phyloP scores from a whole-genome alignment of 2,329 filamentous ascomycete species.

The Emericellopsis cladophorae region DNA sequence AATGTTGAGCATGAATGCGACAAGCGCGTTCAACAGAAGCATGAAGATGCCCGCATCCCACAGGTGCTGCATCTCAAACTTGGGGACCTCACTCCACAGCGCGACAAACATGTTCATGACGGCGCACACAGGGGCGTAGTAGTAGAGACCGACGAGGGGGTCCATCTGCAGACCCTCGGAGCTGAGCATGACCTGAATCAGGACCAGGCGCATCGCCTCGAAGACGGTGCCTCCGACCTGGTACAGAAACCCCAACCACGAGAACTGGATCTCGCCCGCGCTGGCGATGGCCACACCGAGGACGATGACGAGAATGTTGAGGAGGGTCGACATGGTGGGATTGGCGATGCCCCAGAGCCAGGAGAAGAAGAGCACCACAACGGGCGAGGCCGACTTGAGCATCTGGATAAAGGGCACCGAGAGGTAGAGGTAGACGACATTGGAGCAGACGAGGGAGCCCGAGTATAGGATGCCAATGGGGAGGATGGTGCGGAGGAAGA shows the following conservation, averaged over 20 bases:
- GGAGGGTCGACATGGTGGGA: conserved; percentile 28
- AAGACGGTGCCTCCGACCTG: conserved; percentile 68
- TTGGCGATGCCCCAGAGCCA: conserved; percentile 44
- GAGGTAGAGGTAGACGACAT: conserved; percentile 55
- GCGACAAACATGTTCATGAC: conserved; percentile 66
- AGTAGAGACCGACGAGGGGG: conserved; percentile 77
- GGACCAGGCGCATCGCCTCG: conserved; percentile 69
- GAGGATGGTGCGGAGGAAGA: conserved; percentile 51
- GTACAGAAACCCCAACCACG: conserved; percentile 50
- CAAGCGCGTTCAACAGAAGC: conserved; percentile 59
- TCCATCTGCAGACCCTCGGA: conserved; percentile 75
- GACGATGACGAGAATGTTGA: conserved; percentile 39
- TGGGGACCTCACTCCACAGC: conserved; percentile 54
- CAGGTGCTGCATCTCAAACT: conserved; percentile 53
- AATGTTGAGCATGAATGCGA: conserved; percentile 72
- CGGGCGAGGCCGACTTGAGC: conserved; percentile 56
- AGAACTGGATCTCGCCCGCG: conserved; percentile 56
- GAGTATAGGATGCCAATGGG: conserved; percentile 57
- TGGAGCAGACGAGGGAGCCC: conserved; percentile 52
- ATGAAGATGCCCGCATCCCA: conserved; percentile 50
- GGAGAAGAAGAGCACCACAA: conserved; percentile 52
- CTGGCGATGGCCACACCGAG: conserved; percentile 38
- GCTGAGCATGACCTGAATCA: conserved; percentile 74
- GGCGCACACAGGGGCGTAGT: conserved; percentile 77
- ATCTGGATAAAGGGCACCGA: conserved; percentile 60